Conservation (phyloP, 495 filamentous ascomycete genomes). For the Aspergillus sparsus region DNA sequence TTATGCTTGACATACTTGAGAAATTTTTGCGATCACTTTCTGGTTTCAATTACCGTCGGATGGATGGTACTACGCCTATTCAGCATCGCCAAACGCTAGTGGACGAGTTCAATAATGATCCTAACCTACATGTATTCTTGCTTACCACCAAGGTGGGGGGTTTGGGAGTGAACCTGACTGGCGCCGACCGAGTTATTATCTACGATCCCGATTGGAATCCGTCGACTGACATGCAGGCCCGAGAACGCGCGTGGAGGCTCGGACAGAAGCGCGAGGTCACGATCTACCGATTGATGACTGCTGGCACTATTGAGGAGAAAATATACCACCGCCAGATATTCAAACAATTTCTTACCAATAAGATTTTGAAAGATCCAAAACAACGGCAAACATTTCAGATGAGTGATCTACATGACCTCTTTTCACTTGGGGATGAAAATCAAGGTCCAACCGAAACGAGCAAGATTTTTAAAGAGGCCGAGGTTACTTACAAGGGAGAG, state of each 20-base stretch:
- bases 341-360: constrained; percentile 94
- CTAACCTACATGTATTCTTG: constrained; percentile 81
- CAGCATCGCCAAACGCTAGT: constrained; percentile 80
- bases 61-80: constrained; percentile 90
- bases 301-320: constrained; percentile 97
- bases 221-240: constrained; percentile 87
- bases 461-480: constrained; percentile 78
- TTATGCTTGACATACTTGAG: constrained; percentile 93
- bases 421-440: constrained; percentile 70
- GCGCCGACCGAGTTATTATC: constrained; percentile 93
- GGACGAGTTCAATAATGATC: constrained; percentile 85
- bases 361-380: constrained; percentile 89
- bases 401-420: constrained; percentile 86
- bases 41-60: constrained; percentile 77
- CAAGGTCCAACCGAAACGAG: constrained; percentile 78
- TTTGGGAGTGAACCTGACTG: constrained; percentile 89
- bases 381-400: constrained; percentile 83
- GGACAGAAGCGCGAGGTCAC: constrained; percentile 93
- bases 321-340: constrained; percentile 98
- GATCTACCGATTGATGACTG: constrained; percentile 94
- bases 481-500: constrained; percentile 59
- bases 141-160: constrained; percentile 95
- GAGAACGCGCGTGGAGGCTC: constrained; percentile 94
- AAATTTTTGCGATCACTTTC: constrained; percentile 66
- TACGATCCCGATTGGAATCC: constrained; percentile 99